Evolutionary conservation across 1,284 basidiomycete species (phyloP).

Genomic region (Sporisorium sorghi): DNA sequence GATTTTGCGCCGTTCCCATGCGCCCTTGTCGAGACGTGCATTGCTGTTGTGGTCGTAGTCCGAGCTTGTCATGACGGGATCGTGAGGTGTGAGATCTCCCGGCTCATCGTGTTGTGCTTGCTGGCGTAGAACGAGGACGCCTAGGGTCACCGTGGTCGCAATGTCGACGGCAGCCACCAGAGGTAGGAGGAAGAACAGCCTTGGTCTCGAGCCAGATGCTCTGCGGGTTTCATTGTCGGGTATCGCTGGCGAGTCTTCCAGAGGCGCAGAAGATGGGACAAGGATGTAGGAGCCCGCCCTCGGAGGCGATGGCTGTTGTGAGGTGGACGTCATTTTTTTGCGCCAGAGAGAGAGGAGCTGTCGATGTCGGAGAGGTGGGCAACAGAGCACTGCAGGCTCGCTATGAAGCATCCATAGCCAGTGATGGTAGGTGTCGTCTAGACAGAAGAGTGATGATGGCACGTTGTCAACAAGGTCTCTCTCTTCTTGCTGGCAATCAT

Average conservation of each 20-base stretch:
- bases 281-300: constrained; percentile 46
- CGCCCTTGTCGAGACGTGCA: constrained; percentile 8
- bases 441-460: constrained; percentile 3
- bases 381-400: constrained; percentile 7
- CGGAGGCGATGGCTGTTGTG: constrained; percentile 20
- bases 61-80: constrained; percentile 16
- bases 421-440: background rate
- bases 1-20: constrained; percentile 36
- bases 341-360: no score
- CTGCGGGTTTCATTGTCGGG: background rate
- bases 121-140: constrained; percentile 33
- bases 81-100: background rate
- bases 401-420: constrained; percentile 19
- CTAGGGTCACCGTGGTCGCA: constrained; percentile 24
- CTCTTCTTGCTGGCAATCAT: constrained; percentile 8
- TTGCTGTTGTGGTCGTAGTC: background rate
- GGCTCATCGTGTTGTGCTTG: constrained; percentile 13
- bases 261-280: constrained; percentile 29
- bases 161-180: constrained; percentile 40
- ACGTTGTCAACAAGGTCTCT: constrained; percentile 4
- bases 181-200: constrained; percentile 35
- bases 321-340: constrained; percentile 30
- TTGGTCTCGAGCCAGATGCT: constrained; percentile 10
- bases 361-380: background rate
- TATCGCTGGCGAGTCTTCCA: constrained; percentile 1